A percentile compares a stretch with the other conserved stretches of the same genome.
These are phyloP conservation scores for Cryptococcus maquisensis DNA, from an alignment of 1,284 basidiomycete genomes.

Conservation along the genomic window DNA sequence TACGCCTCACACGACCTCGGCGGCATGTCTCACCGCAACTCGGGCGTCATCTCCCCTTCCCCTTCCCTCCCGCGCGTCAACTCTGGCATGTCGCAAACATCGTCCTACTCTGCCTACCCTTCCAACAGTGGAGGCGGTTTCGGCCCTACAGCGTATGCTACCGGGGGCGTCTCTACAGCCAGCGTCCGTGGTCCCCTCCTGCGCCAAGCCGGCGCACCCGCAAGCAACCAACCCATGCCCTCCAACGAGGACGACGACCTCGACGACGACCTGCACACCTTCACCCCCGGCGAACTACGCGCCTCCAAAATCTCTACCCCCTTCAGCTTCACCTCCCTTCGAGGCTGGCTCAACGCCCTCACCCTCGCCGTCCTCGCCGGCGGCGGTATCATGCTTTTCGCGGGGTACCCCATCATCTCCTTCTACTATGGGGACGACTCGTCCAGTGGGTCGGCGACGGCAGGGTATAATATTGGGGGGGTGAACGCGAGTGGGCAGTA, in stretches of 20 bases:
- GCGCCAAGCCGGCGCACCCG: too few species aligned
- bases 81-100: conserved; percentile 23
- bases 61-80: too few species aligned
- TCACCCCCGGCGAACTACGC: conserved; percentile 27
- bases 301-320: conserved; percentile 44
- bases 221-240: too few species aligned
- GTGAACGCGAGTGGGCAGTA: conserved; percentile 69
- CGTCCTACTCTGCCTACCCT: conserved; percentile 86
- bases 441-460: conserved; percentile 7
- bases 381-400: conserved; percentile 61
- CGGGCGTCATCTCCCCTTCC: too few species aligned
- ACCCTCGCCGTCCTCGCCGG: conserved; percentile 49
- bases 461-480: conserved; percentile 66
- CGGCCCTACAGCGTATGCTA: not conserved
- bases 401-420: conserved; percentile 69
- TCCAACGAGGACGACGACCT: conserved; percentile 43
- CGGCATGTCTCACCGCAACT: too few species aligned
- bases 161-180: too few species aligned
- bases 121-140: conserved; percentile 60
- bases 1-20: too few species aligned
- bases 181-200: too few species aligned
- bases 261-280: conserved; percentile 60
- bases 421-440: conserved; percentile 42
- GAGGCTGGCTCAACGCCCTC: conserved; percentile 56
- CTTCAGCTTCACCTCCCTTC: conserved; percentile 42